phyloP scores from a whole-genome alignment of 1,284 basidiomycete genomes.

The Neonothopanus nambi region DNA sequence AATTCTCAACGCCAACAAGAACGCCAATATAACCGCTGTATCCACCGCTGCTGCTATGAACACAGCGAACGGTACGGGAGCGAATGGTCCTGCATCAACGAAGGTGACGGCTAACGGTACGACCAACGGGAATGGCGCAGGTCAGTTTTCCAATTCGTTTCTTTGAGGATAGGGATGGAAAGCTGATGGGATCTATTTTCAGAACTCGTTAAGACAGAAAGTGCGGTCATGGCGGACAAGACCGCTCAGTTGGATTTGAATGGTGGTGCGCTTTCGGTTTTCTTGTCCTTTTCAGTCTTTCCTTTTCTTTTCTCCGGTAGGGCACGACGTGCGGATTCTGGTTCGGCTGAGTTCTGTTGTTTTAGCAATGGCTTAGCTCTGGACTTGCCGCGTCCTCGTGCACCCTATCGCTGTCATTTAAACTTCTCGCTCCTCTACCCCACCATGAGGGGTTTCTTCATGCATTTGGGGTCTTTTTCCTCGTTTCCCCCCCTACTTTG shows the following conservation, averaged over 20 bases:
- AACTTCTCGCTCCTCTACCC: too few species aligned
- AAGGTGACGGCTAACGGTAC: background rate
- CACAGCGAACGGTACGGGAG: background rate
- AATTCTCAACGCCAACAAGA: constrained; percentile 53
- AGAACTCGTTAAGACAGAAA: background rate
- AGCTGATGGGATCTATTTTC: background rate
- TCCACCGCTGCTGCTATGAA: background rate
- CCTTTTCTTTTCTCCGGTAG: background rate
- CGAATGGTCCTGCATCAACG: background rate
- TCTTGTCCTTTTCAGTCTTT: background rate
- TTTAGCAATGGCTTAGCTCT: too few species aligned
- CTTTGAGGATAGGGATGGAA: background rate
- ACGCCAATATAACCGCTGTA: background rate
- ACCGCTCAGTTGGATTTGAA: background rate
- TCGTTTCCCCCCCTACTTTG: background rate
- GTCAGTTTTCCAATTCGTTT: background rate
- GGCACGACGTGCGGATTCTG: too few species aligned
- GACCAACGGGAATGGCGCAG: background rate
- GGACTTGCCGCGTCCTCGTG: too few species aligned
- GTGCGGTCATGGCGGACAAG: background rate
- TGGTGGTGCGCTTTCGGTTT: background rate
- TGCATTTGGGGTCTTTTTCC: too few species aligned
- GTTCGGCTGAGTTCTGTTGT: too few species aligned
- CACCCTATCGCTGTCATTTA: too few species aligned
- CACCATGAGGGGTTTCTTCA: too few species aligned